Evolutionary conservation across 139 green algal genomes (phyloP), one percentile per base, ranked within the genome.

Genomic region (Tetraselmis chui): DNA sequence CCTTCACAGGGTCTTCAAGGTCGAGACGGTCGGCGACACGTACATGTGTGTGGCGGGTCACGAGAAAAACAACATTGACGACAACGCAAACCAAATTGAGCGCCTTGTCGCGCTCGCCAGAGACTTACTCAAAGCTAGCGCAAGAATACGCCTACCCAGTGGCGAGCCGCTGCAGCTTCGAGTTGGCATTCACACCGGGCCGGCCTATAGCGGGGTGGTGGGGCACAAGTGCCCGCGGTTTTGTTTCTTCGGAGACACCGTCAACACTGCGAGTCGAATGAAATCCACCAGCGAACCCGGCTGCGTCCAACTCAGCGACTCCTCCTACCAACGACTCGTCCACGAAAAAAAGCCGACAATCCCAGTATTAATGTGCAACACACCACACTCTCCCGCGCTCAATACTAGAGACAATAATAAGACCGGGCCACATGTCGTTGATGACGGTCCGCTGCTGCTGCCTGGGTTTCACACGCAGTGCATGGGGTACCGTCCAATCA

Each of bases 1-100:
- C 58, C 28, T 79, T 59, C 59, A 80, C 76, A n/a, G 29, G 1
- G 79, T 84, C 1, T 84, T 77, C 79, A 87, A 87, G 79, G 79
- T 87, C 79, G 83, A 87, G 31, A 87, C 83, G 1, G 31, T 87
- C 5, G 83, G 83, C 22, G 83, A 87, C 80, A 31, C 78, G 28
- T 87, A 87, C 79, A 83, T 87, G 83, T 79, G 31, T 29, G 30
- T 80, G 30, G 80, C 26, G 1, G 80, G 80, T 1, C 75, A 78
- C 59, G 76, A 83, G 18, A 23, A 23, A 2, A 2, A 32, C 1
- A 5, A 5, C 45, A 5, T 25, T 25, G 5, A 25, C 30, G 30
- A 75, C 81, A 76, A 85, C 59, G 82, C 77, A 2, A 27, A 59
- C 1, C 76, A 77, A 24, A n/a, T 23, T 85, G 25, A 26, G 45